Evolutionary conservation across 2,329 filamentous ascomycete genomes (phyloP), one percentile per base, ranked within the genome.

Genomic region (Apiospora saccharicola): DNA sequence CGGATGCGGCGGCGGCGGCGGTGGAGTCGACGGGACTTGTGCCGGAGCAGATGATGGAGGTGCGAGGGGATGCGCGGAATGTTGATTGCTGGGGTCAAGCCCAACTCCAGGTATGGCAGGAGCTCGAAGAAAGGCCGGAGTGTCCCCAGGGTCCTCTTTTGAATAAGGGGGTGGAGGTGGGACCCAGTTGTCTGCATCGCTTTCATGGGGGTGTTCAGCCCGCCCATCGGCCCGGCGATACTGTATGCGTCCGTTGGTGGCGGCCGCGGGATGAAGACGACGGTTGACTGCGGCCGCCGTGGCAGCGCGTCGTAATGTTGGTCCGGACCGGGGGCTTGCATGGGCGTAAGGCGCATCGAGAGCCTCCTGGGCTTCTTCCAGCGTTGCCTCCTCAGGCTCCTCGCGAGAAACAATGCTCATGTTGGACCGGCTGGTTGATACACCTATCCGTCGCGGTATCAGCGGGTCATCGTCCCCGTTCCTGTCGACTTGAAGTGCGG

Each of bases 121-220:
- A 70, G 88, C 86, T 43, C 89, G 87, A 74, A 91, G 75, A 74
- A 90, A 91, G 2, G 83, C 86, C 1, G 89, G 89, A 71, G 89
- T 74, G 75, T 90, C 88, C 13, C 85, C 85, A 0, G 89, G 88
- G 68, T 90, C 88, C 0, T 93, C 90, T 71, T 90, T 89, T 53
- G 91, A 90, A 77, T 97, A 97, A 0, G 93, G 93, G 3, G 94
- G 94, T 12, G 94, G 94, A 6, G 94, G 94, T 6, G 94, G 93
- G 5, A 95, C 92, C 94, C 94, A 97, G 77, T 95, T 94, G 77
- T 96, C 94, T 4, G 94, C 93, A 79, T 96, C 94, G 75, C 93
- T 96, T 81, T 96, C 94, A 80, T 96, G 93, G 4, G 94, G 94
- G 76, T 94, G 88, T 77, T 95, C 92, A 57, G 89, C 86, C 57